These are phyloP conservation scores for Urostyla sp. DNA, from an alignment of 73 alveolate genomes.

Conservation along the genomic window DNA sequence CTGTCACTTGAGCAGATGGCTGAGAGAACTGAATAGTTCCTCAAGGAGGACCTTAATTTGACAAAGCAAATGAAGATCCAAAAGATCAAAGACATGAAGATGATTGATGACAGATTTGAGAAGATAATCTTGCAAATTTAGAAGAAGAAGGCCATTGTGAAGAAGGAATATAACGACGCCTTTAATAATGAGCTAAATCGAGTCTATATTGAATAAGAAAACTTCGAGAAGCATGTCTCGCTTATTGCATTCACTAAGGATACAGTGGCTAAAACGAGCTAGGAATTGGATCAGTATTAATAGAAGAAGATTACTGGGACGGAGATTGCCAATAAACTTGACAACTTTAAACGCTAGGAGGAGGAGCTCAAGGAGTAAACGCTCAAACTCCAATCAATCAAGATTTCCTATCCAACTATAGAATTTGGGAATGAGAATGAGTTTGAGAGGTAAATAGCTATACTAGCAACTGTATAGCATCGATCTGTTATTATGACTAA, in stretches of 20 bases:
- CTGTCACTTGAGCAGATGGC: constrained; percentile 12
- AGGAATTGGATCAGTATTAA: constrained; percentile 22
- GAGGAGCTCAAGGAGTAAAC: constrained; percentile 50
- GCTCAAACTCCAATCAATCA: constrained; percentile 43
- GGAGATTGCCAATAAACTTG: constrained; percentile 58
- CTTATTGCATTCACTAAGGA: constrained; percentile 60
- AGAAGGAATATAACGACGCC: constrained; percentile 60
- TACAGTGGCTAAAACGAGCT: constrained; percentile 8
- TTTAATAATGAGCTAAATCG: constrained; percentile 40
- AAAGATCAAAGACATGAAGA: constrained; percentile 40
- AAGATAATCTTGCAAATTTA: constrained; percentile 37
- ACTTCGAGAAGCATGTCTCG: constrained; percentile 57
- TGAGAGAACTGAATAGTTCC: constrained; percentile 36
- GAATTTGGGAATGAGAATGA: constrained; percentile 33
- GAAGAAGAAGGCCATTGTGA: constrained; percentile 26
- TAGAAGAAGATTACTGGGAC: constrained; percentile 40
- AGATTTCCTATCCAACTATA: constrained; percentile 50
- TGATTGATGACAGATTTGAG: constrained; percentile 55
- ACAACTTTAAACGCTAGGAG: constrained; percentile 52
- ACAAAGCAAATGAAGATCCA: constrained; percentile 48
- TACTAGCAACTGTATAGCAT: constrained; percentile 48
- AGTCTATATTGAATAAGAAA: constrained; percentile 58
- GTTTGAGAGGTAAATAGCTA: constrained; percentile 8
- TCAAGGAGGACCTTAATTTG: constrained; percentile 15
- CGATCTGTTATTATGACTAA: constrained; percentile 47